These are phyloP conservation scores for Fusarium tricinctum DNA, from an alignment of 2,329 filamentous ascomycete genomes.

Conservation along the genomic window DNA sequence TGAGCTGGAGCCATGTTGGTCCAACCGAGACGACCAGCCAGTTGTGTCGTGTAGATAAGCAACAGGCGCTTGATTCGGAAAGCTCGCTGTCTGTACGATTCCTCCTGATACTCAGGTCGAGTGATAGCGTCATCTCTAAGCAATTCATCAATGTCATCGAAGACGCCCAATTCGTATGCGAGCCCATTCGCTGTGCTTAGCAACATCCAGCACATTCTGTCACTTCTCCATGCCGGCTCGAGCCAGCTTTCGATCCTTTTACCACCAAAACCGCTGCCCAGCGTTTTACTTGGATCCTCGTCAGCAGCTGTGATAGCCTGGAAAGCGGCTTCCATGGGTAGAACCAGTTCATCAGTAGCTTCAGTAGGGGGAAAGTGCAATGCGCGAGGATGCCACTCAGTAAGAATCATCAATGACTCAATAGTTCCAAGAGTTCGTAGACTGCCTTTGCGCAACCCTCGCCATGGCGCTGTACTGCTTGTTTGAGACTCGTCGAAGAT, in stretches of 20 bases:
- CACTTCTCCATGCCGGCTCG: conserved; percentile 93
- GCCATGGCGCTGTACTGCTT: conserved; percentile 77
- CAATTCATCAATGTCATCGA: conserved; percentile 86
- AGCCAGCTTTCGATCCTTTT: conserved; percentile 95
- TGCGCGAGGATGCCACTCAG: conserved; percentile 96
- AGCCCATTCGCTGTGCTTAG: conserved; percentile 91
- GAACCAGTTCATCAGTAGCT: conserved; percentile 76
- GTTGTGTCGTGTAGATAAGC: conserved; percentile 91
- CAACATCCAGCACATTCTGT: conserved; percentile 98
- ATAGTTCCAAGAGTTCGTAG: conserved; percentile 92
- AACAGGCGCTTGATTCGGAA: conserved; percentile 87
- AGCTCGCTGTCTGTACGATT: conserved; percentile 81
- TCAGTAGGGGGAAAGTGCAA: conserved; percentile 93
- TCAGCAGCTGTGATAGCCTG: conserved; percentile 57
- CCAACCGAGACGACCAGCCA: conserved; percentile 92
- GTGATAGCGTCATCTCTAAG: conserved; percentile 71
- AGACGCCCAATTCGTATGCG: conserved; percentile 94
- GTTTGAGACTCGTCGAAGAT: conserved; percentile 69
- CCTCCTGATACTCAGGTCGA: conserved; percentile 78
- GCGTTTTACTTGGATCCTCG: conserved; percentile 51
- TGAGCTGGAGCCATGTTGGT: conserved; percentile 91
- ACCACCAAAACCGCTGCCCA: conserved; percentile 76
- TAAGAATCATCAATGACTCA: conserved; percentile 92
- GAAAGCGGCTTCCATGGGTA: conserved; percentile 69
- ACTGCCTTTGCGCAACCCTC: conserved; percentile 80